phyloP scores from a whole-genome alignment of 108 stramenopile genomes.

The Fistulifera solaris region DNA sequence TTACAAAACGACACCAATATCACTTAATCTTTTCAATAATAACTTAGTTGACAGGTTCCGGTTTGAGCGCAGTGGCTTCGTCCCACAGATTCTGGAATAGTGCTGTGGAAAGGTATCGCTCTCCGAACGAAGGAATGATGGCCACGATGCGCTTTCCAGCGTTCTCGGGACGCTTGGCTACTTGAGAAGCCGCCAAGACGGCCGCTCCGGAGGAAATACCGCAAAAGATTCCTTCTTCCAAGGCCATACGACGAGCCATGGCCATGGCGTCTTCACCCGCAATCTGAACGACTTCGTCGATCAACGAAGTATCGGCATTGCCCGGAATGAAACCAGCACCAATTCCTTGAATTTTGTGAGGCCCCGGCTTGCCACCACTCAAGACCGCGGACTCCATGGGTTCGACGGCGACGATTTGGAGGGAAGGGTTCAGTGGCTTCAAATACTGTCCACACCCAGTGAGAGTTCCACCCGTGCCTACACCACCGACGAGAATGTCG shows the following conservation, averaged over 20 bases:
- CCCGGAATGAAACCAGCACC: constrained; percentile 60
- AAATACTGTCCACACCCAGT: constrained; percentile 64
- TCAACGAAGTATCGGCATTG: constrained; percentile 45
- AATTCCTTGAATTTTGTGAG: constrained; percentile 80
- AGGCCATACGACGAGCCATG: constrained; percentile 44
- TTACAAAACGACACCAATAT: no score
- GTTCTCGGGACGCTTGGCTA: constrained; percentile 60
- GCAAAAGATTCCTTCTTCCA: constrained; percentile 57
- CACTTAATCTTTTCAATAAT: no score
- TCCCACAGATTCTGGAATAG: constrained; percentile 90
- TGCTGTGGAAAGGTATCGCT: constrained; percentile 71
- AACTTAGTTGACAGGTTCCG: constrained; percentile 33
- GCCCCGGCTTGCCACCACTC: constrained; percentile 49
- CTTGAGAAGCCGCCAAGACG: constrained; percentile 57
- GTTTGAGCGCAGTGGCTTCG: constrained; percentile 67
- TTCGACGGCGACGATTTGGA: constrained; percentile 68
- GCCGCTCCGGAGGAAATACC: constrained; percentile 59
- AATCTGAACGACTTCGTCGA: constrained; percentile 65
- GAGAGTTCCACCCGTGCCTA: constrained; percentile 74
- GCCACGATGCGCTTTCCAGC: constrained; percentile 58
- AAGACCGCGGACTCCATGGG: constrained; percentile 56
- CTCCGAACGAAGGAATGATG: constrained; percentile 73
- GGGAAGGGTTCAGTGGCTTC: constrained; percentile 46
- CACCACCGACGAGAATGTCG: constrained; percentile 64
- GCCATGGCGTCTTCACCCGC: constrained; percentile 59